These are phyloP conservation scores for Dactylellina haptotyla DNA, from an alignment of 2,329 filamentous ascomycete genomes.

Conservation along the genomic window DNA sequence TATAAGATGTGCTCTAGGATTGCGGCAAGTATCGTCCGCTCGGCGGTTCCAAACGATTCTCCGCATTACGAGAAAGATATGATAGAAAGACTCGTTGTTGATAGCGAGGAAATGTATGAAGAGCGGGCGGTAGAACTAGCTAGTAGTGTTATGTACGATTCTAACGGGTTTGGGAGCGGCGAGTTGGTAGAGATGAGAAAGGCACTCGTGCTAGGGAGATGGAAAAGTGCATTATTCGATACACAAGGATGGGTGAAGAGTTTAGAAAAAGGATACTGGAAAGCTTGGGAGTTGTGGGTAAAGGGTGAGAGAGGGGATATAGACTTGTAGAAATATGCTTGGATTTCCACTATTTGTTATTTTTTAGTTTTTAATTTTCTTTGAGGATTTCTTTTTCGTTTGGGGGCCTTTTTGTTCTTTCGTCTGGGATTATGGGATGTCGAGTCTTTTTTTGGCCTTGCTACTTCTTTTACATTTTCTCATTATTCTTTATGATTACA, in stretches of 20 bases:
- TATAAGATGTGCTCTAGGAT: conserved; percentile 99
- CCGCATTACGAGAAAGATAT: conserved; percentile 74
- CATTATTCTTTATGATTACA: background rate
- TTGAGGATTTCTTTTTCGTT: conserved; percentile 21
- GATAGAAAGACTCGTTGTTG: conserved; percentile 76
- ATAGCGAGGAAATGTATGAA: conserved; percentile 80
- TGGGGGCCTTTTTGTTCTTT: conserved; percentile 15
- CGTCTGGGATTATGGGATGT: background rate
- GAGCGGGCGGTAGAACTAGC: conserved; percentile 76
- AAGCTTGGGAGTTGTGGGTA: conserved; percentile 90
- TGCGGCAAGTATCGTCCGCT: conserved; percentile 91
- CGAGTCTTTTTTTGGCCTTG: background rate
- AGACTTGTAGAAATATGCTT: conserved; percentile 69
- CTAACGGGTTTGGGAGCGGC: conserved; percentile 70
- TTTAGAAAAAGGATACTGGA: conserved; percentile 85
- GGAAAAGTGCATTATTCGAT: conserved; percentile 88
- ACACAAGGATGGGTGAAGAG: conserved; percentile 90
- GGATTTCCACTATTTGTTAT: no score
- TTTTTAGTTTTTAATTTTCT: conserved; percentile 22
- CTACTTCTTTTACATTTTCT: background rate
- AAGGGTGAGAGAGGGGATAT: conserved; percentile 90
- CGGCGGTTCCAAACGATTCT: conserved; percentile 77
- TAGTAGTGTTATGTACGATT: conserved; percentile 70
- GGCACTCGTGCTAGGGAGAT: conserved; percentile 83
- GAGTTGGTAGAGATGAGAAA: conserved; percentile 80